phyloP scores from a whole-genome alignment of 441 rosid genomes.

The Hura crepitans region DNA sequence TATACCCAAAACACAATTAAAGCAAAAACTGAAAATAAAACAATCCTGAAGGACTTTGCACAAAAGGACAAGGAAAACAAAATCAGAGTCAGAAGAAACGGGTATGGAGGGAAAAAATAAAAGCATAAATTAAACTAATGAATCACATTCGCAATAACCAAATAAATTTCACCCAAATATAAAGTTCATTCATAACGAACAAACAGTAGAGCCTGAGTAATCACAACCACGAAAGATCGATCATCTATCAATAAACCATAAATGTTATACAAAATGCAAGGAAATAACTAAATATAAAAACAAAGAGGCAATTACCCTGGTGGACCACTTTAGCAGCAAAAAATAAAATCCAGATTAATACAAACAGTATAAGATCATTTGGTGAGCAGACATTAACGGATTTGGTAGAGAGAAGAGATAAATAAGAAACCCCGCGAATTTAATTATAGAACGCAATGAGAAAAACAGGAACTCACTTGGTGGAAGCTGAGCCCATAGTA shows the following conservation, averaged over 20 bases:
- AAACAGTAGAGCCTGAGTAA: not conserved
- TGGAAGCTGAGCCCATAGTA: not conserved
- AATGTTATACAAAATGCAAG: not conserved
- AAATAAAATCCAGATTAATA: constrained; percentile 5
- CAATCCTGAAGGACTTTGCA: not conserved
- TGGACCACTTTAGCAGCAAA: no score
- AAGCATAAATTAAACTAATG: not conserved
- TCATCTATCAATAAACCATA: not conserved
- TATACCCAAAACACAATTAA: not conserved
- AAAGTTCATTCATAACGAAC: not conserved
- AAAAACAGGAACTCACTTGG: not conserved
- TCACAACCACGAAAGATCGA: not conserved
- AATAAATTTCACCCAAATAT: not conserved
- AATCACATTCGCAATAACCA: not conserved
- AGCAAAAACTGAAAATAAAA: no score
- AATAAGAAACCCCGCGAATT: not conserved
- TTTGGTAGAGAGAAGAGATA: not conserved
- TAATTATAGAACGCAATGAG: not conserved
- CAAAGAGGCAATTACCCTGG: no score
- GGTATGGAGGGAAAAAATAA: not conserved
- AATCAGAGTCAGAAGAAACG: not conserved
- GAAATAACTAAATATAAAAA: no score
- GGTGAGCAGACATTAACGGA: not conserved
- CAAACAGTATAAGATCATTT: not conserved
- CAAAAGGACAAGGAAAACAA: not conserved